A percentile compares a stretch with the other conserved stretches of the same genome.
Evolutionary conservation across 139 green algal genomes (phyloP).

Genomic region (Coelastrella sp.): DNA sequence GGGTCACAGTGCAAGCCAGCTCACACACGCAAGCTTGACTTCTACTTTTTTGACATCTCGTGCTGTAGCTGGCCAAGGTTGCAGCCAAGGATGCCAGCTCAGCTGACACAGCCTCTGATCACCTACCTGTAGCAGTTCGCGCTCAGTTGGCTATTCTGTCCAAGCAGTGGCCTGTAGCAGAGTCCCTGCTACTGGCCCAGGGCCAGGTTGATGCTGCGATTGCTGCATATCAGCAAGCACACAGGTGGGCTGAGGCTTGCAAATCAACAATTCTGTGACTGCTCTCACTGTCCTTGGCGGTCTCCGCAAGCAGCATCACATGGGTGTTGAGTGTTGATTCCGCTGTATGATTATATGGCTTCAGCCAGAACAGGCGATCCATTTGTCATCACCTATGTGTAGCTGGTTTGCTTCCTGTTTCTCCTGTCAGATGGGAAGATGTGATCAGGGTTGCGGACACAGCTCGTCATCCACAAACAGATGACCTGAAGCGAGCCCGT

Average conservation of each 20-base stretch:
- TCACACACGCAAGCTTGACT: too few species aligned
- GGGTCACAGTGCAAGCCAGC: too few species aligned
- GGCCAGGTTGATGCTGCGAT: constrained; percentile 76
- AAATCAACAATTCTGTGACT: not conserved
- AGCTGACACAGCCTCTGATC: not conserved
- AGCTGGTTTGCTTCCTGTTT: too few species aligned
- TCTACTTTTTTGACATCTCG: too few species aligned
- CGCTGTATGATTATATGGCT: not conserved
- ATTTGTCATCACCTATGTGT: too few species aligned
- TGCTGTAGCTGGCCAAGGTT: constrained; percentile 50
- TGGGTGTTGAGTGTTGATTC: not conserved
- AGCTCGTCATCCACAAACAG: constrained; percentile 61
- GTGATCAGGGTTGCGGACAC: constrained; percentile 77
- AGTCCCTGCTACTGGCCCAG: constrained; percentile 78
- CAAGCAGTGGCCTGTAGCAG: constrained; percentile 76
- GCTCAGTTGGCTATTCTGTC: constrained; percentile 74
- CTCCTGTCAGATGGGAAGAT: constrained; percentile 73
- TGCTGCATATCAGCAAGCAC: constrained; percentile 66
- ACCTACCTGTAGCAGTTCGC: constrained; percentile 53
- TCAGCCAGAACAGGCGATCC: too few species aligned
- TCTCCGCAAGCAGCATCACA: not conserved
- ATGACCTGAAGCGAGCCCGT: constrained; percentile 66
- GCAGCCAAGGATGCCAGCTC: not conserved
- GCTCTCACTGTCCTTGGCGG: too few species aligned
- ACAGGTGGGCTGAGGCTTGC: constrained; percentile 16